A percentile compares a stretch with the other conserved stretches of the same genome.
Evolutionary conservation across 2,329 filamentous ascomycete species (phyloP).

Genomic region (Apiospora aurea): DNA sequence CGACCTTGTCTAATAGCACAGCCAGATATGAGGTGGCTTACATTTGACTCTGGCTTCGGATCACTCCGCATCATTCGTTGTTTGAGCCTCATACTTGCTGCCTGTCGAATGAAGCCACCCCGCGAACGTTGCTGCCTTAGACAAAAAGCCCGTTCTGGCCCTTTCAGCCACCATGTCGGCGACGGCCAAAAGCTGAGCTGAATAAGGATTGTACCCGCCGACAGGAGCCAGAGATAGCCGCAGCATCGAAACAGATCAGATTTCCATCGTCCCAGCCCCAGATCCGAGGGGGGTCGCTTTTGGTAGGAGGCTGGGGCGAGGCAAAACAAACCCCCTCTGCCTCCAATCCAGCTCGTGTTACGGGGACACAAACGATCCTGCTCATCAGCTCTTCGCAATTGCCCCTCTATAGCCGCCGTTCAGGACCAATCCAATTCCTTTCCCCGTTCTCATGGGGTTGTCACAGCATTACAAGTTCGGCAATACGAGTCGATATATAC

Average conservation of each 20-base stretch:
- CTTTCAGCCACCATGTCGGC: not conserved
- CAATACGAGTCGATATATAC: not conserved
- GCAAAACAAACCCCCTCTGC: not conserved
- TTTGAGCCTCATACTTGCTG: not conserved
- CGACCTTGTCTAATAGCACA: not conserved
- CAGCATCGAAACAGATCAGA: not conserved
- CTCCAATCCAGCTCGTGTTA: slow-evolving; percentile 4
- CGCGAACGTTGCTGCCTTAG: not conserved
- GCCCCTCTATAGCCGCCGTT: not conserved
- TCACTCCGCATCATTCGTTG: slow-evolving; percentile 1
- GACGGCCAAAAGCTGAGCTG: not conserved
- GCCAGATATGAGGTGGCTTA: not conserved
- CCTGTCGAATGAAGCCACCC: not conserved
- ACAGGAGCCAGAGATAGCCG: not conserved
- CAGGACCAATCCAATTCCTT: not conserved
- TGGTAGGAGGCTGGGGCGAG: not conserved
- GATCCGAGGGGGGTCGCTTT: not conserved
- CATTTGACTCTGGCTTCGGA: not conserved
- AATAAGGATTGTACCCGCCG: not conserved
- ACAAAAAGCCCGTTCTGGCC: not conserved
- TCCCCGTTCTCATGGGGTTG: not conserved
- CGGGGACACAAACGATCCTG: not conserved
- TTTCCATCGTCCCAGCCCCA: not conserved
- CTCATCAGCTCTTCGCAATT: not conserved
- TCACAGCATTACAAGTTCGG: not conserved